Conservation (phyloP, 768 basidiomycete genomes). For the Lactarius hengduanensis region DNA sequence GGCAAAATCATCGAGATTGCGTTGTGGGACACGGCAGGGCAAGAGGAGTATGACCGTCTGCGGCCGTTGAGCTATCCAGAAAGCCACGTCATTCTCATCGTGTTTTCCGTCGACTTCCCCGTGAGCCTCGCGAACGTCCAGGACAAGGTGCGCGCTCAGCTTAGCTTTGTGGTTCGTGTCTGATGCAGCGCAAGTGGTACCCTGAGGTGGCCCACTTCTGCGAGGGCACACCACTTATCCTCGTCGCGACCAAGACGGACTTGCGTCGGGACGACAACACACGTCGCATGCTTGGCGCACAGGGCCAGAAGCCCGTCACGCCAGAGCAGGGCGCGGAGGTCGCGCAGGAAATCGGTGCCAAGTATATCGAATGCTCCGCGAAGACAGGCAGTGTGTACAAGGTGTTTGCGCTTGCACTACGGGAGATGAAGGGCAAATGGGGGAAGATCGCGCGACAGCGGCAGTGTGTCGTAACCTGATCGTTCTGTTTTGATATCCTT, state of each 20-base stretch:
- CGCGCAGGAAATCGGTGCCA: slow-evolving; percentile 90
- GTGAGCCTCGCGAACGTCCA: slow-evolving; percentile 87
- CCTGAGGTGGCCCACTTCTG: slow-evolving; percentile 93
- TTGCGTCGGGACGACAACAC: slow-evolving; percentile 83
- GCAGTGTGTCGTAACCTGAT: slow-evolving; percentile 65
- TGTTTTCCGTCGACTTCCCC: slow-evolving; percentile 93
- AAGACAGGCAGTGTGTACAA: slow-evolving; percentile 86
- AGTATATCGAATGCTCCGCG: slow-evolving; percentile 92
- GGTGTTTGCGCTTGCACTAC: slow-evolving; percentile 85
- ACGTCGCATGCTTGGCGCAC: slow-evolving; percentile 84
- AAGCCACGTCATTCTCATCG: slow-evolving; percentile 88
- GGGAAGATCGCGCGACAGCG: slow-evolving; percentile 66
- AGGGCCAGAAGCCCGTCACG: slow-evolving; percentile 80
- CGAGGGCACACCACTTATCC: slow-evolving; percentile 82
- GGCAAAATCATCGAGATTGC: slow-evolving; percentile 91
- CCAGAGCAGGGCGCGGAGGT: slow-evolving; percentile 80
- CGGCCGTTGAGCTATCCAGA: slow-evolving; percentile 86
- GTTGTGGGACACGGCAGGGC: slow-evolving; percentile 98
- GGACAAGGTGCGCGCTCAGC: slow-evolving; percentile 62
- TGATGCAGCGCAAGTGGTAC: slow-evolving; percentile 63
- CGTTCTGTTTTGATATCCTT: slow-evolving; percentile 11
- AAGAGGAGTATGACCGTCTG: slow-evolving; percentile 93
- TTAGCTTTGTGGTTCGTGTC: neutral
- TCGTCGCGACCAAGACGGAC: slow-evolving; percentile 94
- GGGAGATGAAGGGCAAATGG: slow-evolving; percentile 82